Evolutionary conservation across 2,329 filamentous ascomycete species (phyloP).

Genomic region (Botryosphaeria dothidea): DNA sequence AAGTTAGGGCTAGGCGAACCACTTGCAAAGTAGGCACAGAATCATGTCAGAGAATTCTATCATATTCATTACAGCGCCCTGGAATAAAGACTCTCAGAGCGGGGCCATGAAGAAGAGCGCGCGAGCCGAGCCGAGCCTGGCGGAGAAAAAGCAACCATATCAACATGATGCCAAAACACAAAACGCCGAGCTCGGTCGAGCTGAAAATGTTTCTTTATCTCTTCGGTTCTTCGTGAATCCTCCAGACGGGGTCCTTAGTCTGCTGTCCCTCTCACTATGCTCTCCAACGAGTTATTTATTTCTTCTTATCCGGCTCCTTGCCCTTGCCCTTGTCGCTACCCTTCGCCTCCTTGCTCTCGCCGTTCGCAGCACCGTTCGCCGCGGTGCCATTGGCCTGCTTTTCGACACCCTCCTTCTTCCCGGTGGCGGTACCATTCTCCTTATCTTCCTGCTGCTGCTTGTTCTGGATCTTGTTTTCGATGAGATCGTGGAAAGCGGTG

Average conservation of each 20-base stretch:
- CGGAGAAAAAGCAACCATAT: neutral
- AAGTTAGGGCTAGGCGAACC: neutral
- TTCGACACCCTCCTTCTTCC: conserved; percentile 64
- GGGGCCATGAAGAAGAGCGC: neutral
- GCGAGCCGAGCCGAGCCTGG: neutral
- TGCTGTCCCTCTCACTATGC: neutral
- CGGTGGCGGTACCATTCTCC: conserved; percentile 49
- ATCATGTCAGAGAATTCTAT: conserved; percentile 17
- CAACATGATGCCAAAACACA: neutral
- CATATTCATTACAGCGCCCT: neutral
- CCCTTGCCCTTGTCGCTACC: conserved; percentile 57
- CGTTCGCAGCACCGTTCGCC: conserved; percentile 42
- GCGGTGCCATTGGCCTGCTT: conserved; percentile 61
- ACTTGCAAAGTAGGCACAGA: neutral
- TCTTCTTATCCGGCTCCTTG: conserved; percentile 58
- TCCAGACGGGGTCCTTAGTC: neutral
- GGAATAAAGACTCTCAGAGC: neutral
- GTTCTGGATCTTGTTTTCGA: conserved; percentile 99
- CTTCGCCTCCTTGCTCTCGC: conserved; percentile 43
- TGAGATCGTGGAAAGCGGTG: conserved; percentile 97
- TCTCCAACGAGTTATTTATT: conserved; percentile 39
- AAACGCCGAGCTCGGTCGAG: neutral
- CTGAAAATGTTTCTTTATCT: neutral
- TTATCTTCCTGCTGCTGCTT: conserved; percentile 95
- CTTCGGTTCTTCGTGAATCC: neutral